phyloP scores from a whole-genome alignment of 495 filamentous ascomycete genomes.

The Neohortaea acidophila region DNA sequence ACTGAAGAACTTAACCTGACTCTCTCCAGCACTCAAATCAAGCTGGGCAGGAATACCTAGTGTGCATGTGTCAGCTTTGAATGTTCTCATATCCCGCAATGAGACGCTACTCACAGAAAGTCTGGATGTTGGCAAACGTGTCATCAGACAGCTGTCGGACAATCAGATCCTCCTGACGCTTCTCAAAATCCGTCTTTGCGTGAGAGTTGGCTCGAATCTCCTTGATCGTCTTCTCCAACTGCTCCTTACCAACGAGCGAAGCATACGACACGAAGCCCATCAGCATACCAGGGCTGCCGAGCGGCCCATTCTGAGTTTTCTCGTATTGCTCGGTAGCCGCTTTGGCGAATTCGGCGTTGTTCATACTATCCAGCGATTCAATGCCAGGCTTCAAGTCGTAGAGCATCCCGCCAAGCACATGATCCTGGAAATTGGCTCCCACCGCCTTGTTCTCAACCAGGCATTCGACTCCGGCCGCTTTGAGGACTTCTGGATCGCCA shows the following conservation, averaged over 20 bases:
- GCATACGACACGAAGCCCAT: constrained; percentile 23
- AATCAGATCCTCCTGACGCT: constrained; percentile 19
- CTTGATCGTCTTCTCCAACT: constrained; percentile 16
- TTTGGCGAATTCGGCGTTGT: constrained; percentile 15
- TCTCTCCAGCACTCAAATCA: constrained; percentile 14
- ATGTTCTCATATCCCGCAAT: too few relatives aligned
- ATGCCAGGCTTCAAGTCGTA: constrained; percentile 16
- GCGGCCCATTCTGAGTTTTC: constrained; percentile 18
- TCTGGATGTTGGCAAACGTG: constrained; percentile 20
- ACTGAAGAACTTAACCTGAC: constrained; percentile 17
- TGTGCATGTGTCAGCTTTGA: too few relatives aligned
- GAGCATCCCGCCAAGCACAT: constrained; percentile 17
- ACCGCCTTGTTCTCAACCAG: constrained; percentile 15
- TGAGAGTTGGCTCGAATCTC: constrained; percentile 19
- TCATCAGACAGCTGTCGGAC: constrained; percentile 15
- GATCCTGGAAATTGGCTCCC: constrained; percentile 21
- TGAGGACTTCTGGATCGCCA: constrained; percentile 17
- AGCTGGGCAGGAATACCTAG: constrained; percentile 17
- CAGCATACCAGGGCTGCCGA: constrained; percentile 22
- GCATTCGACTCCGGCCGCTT: constrained; percentile 13
- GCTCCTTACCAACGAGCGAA: constrained; percentile 14
- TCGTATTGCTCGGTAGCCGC: constrained; percentile 19
- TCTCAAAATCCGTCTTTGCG: constrained; percentile 21
- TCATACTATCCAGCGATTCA: constrained; percentile 12
- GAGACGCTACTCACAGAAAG: constrained; percentile 19